Conservation (phyloP, 2,329 filamentous ascomycete species). For the Xylaria polymorpha region DNA sequence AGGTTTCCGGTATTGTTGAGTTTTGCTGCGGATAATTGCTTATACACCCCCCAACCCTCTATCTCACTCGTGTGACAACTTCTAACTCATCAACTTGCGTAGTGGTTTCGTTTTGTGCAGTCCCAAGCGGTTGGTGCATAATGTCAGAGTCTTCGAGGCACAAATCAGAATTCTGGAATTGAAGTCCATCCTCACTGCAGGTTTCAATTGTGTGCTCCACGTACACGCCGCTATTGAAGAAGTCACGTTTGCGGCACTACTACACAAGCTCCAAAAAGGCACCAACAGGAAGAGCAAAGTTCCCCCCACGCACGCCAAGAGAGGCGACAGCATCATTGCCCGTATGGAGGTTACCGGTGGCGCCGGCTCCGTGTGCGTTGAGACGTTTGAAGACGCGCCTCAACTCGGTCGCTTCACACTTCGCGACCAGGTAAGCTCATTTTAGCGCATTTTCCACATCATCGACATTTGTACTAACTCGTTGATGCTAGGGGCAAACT, state of each 20-base stretch:
- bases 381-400: conserved; percentile 94
- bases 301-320: conserved; percentile 90
- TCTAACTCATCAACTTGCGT: conserved; percentile 16
- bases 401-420: conserved; percentile 93
- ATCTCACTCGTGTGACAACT: not conserved
- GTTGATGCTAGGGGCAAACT: conserved; percentile 81
- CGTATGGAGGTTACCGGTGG: conserved; percentile 87
- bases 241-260: conserved; percentile 86
- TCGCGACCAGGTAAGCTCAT: conserved; percentile 77
- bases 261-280: conserved; percentile 96
- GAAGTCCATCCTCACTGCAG: conserved; percentile 91
- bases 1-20: not conserved
- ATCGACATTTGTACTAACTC: conserved; percentile 47
- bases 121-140: conserved; percentile 92
- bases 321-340: conserved; percentile 86
- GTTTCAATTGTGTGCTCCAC: conserved; percentile 98
- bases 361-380: conserved; percentile 86
- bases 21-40: not conserved
- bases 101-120: conserved; percentile 93
- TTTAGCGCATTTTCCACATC: conserved; percentile 18
- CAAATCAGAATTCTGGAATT: conserved; percentile 96
- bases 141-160: conserved; percentile 89
- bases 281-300: conserved; percentile 94
- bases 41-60: not conserved
- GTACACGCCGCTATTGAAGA: conserved; percentile 98